Evolutionary conservation across 345 rosid species (phyloP).

Genomic region (Arabis alpina): DNA sequence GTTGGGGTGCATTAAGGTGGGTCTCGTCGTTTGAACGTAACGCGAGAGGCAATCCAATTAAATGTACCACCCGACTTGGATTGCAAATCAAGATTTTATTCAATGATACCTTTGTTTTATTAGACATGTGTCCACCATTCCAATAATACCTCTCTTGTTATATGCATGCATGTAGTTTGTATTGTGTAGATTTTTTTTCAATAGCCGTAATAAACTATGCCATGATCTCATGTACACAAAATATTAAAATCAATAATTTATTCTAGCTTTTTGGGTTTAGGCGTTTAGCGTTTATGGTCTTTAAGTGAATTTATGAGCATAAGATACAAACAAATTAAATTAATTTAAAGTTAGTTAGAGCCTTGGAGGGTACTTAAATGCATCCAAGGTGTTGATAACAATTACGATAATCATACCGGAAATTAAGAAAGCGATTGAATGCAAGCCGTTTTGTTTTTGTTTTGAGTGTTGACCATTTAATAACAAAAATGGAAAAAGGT

Average conservation of each 20-base stretch:
- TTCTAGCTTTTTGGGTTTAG: no score
- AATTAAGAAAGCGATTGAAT: slow-evolving; percentile 7
- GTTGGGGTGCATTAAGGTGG: slow-evolving; percentile 22
- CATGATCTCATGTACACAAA: no score
- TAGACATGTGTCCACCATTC: slow-evolving; percentile 22
- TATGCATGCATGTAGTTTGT: background rate
- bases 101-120: slow-evolving; percentile 9
- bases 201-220: no score
- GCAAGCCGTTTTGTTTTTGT: background rate
- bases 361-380: background rate
- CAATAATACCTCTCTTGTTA: background rate
- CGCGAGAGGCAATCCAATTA: slow-evolving; percentile 23
- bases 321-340: background rate
- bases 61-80: slow-evolving; percentile 31
- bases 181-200: background rate
- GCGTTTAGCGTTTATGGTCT: background rate
- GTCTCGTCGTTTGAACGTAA: slow-evolving; percentile 20
- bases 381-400: background rate
- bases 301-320: background rate
- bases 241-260: no score
- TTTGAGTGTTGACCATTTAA: background rate
- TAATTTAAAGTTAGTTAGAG: slow-evolving; percentile 6
- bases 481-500: background rate
- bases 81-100: slow-evolving; percentile 29
- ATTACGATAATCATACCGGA: background rate